phyloP scores from a whole-genome alignment of 345 rosid species.

The Geranium brycei region DNA sequence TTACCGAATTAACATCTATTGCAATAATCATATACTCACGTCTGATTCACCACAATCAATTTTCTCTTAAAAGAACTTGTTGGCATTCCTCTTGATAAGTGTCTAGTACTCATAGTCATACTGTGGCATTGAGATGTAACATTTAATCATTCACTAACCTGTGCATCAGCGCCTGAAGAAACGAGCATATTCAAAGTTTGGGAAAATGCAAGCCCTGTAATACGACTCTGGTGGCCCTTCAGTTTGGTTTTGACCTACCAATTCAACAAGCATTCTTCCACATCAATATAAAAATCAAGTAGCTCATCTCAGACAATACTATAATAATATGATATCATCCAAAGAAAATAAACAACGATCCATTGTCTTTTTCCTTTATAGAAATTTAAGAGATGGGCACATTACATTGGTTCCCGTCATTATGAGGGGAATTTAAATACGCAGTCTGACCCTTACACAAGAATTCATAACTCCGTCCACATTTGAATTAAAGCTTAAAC shows the following conservation, averaged over 20 bases:
- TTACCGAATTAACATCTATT: not conserved
- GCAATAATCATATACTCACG: not conserved
- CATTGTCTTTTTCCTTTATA: no score
- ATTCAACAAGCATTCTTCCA: not conserved
- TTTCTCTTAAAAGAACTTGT: no score
- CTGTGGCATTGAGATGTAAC: not conserved
- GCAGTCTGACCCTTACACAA: not conserved
- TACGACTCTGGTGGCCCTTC: constrained; percentile 68
- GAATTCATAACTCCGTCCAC: not conserved
- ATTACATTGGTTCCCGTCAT: no score
- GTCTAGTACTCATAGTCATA: no score
- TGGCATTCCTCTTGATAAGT: no score
- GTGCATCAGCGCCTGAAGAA: constrained; percentile 82
- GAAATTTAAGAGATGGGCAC: no score
- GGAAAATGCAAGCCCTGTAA: constrained; percentile 88
- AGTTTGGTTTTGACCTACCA: constrained; percentile 54
- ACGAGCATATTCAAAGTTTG: constrained; percentile 55
- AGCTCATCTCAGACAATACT: not conserved
- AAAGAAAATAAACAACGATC: not conserved
- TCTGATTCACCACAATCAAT: no score
- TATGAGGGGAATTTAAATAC: no score
- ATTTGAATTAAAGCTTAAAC: not conserved
- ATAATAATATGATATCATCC: not conserved
- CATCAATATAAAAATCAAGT: not conserved
- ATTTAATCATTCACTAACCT: constrained; percentile 26